These are phyloP conservation scores for Stachybotrys echinatus DNA, from an alignment of 2,329 filamentous ascomycete genomes.

Conservation along the genomic window DNA sequence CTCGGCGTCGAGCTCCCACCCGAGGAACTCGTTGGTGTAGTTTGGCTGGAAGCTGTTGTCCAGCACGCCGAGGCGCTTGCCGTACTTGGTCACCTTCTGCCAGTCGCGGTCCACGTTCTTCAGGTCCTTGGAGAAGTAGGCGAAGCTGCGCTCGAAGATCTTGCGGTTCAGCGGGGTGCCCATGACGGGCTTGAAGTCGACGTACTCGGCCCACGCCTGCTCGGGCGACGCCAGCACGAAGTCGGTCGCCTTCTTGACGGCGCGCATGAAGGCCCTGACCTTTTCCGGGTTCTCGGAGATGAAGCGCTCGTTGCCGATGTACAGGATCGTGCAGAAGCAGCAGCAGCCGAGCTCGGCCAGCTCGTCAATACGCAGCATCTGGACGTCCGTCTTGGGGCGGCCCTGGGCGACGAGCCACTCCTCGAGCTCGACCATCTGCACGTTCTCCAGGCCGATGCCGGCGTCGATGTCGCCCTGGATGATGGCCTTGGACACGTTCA, in stretches of 20 bases:
- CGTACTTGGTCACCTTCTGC: conserved; percentile 72
- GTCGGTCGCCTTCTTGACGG: conserved; percentile 71
- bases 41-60: conserved; percentile 61
- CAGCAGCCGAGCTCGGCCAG: conserved; percentile 75
- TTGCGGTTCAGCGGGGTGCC: conserved; percentile 64
- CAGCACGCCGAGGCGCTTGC: conserved; percentile 66
- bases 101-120: conserved; percentile 73
- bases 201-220: conserved; percentile 61
- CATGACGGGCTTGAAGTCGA: conserved; percentile 69
- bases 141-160: conserved; percentile 74
- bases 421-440: conserved; percentile 78
- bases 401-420: conserved; percentile 64
- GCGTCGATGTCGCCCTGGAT: conserved; percentile 69
- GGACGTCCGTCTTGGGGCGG: conserved; percentile 61
- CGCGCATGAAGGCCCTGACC: conserved; percentile 62
- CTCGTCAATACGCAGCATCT: conserved; percentile 78
- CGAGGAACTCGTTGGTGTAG: conserved; percentile 68
- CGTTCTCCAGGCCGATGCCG: conserved; percentile 72
- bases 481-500: conserved; percentile 76
- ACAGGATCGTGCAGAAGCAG: conserved; percentile 78
- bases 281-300: conserved; percentile 60
- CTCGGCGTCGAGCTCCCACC: conserved; percentile 60
- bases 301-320: conserved; percentile 73
- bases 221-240: conserved; percentile 61
- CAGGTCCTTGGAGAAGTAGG: conserved; percentile 69